phyloP scores from a whole-genome alignment of 768 basidiomycete species.

The Amanita rimosa region DNA sequence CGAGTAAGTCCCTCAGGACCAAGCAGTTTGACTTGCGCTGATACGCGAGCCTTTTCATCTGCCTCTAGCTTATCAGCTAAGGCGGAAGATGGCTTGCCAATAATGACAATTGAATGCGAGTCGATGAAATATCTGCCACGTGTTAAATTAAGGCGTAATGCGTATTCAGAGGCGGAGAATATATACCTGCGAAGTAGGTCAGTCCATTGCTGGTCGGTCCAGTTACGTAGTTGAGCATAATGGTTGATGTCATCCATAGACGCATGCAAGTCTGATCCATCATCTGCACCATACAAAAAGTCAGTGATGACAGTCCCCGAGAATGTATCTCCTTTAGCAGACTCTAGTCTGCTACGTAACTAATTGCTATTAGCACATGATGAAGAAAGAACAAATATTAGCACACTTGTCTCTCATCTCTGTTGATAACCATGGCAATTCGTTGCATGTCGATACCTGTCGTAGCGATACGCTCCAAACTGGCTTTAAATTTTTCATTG shows the following conservation, averaged over 20 bases:
- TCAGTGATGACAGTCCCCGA: conserved; percentile 67
- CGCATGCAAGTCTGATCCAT: conserved; percentile 66
- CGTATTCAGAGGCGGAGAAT: not conserved
- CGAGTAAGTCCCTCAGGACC: conserved; percentile 75
- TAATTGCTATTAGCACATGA: conserved; percentile 17
- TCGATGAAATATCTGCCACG: conserved; percentile 65
- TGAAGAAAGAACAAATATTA: not conserved
- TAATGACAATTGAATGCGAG: conserved; percentile 59
- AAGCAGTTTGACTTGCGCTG: conserved; percentile 52
- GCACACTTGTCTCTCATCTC: conserved; percentile 78
- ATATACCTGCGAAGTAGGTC: conserved; percentile 62
- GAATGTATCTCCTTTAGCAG: conserved; percentile 73
- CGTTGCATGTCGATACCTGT: conserved; percentile 85
- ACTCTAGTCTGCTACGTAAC: conserved; percentile 79
- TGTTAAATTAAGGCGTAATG: not conserved
- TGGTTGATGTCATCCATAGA: conserved; percentile 73
- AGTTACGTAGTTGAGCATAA: conserved; percentile 54
- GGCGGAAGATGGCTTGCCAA: conserved; percentile 80
- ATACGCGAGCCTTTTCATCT: conserved; percentile 71
- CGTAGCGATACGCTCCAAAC: conserved; percentile 55
- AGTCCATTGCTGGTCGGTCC: conserved; percentile 72
- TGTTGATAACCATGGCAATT: conserved; percentile 76
- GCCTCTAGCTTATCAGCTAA: conserved; percentile 73
- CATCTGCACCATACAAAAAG: conserved; percentile 74
- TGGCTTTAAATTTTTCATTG: conserved; percentile 51